Evolutionary conservation across 169 alveolate species (phyloP), one percentile per base, ranked within the genome.

Genomic region (Eimeria zaria): DNA sequence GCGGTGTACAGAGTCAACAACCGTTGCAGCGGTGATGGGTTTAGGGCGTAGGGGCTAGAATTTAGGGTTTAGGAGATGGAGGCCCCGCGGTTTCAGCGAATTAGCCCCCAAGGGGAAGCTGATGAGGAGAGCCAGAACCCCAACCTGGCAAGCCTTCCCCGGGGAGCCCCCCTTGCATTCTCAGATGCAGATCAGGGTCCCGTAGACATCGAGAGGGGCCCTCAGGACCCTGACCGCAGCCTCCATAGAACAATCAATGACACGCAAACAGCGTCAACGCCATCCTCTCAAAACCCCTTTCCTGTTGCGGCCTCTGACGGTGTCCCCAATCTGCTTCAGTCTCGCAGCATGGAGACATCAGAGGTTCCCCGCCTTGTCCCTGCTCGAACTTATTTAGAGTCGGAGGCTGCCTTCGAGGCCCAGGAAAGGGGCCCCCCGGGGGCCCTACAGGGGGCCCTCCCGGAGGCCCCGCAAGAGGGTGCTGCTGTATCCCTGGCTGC

Each of bases 141-240:
- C 22, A 16, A 27, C 41, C 41, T 12, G 5, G 41, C 74, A 27
- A 16, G 36, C 4, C 41, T 6, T 16, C 36, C 74, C 14, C 87
- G 8, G 36, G 55, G 27, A 6, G 20, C 89, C 44, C 46, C 64
- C 4, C 22, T 11, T 1, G 55, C 58, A 2, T 22, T 51, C n/a
- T 51, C 64, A 36, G 89, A 22, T 8, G 69, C 39, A 12, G 89
- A 51, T 48, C 69, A 46, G 39, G 89, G 89, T 3, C 48, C 22
- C 0, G 89, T 44, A 16, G 91, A 83, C 36, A 83, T 58, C 46
- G 74, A 51, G 36, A 58, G 67, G 53, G 90, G 73, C 53, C 91
- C 53, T 55, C 76, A 48, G 44, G 73, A 53, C 76, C 41, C 73
- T 33, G 53, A 83, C 30, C 14, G 91, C 55, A 36, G 30, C 91